phyloP scores from a whole-genome alignment of 2,329 filamentous ascomycete genomes.

The Neonectria neomacrospora region DNA sequence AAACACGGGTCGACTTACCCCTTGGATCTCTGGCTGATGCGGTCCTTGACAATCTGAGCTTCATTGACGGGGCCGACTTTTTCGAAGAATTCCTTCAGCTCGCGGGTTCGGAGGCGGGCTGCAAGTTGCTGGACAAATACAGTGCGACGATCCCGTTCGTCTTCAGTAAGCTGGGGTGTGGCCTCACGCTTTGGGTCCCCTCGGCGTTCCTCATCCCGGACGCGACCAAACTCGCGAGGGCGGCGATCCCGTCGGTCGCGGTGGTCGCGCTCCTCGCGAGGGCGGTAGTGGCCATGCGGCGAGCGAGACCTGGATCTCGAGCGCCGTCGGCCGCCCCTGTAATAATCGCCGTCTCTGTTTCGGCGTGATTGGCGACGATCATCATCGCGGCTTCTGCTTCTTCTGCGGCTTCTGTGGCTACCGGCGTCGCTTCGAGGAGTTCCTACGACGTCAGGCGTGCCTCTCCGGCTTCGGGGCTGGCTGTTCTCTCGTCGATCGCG shows the following conservation, averaged over 20 bases:
- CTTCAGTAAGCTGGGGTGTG: slow-evolving; percentile 85
- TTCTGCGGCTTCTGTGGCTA: slow-evolving; percentile 83
- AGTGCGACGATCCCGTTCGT: slow-evolving; percentile 95
- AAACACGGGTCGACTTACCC: slow-evolving; percentile 70
- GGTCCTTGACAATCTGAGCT: slow-evolving; percentile 98
- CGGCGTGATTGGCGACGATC: slow-evolving; percentile 79
- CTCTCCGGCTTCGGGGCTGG: slow-evolving; percentile 56
- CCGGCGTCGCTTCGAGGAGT: slow-evolving; percentile 80
- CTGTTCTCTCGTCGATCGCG: slow-evolving; percentile 68
- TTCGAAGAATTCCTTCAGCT: slow-evolving; percentile 95
- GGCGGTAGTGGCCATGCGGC: slow-evolving; percentile 69
- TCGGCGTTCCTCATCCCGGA: slow-evolving; percentile 61
- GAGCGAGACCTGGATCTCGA: slow-evolving; percentile 78
- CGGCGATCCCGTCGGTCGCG: slow-evolving; percentile 63
- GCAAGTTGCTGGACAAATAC: slow-evolving; percentile 99
- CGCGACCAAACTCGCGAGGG: slow-evolving; percentile 63
- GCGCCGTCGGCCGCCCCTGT: slow-evolving; percentile 65
- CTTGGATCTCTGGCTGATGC: slow-evolving; percentile 96
- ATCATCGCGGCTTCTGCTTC: slow-evolving; percentile 82
- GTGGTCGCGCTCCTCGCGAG: slow-evolving; percentile 63
- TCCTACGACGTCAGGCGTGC: slow-evolving; percentile 68
- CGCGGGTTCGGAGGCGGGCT: slow-evolving; percentile 89
- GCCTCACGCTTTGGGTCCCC: slow-evolving; percentile 58
- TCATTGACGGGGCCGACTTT: slow-evolving; percentile 95
- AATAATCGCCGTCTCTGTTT: slow-evolving; percentile 79